phyloP scores from a whole-genome alignment of 2,329 filamentous ascomycete genomes.

The Claviceps sp. region DNA sequence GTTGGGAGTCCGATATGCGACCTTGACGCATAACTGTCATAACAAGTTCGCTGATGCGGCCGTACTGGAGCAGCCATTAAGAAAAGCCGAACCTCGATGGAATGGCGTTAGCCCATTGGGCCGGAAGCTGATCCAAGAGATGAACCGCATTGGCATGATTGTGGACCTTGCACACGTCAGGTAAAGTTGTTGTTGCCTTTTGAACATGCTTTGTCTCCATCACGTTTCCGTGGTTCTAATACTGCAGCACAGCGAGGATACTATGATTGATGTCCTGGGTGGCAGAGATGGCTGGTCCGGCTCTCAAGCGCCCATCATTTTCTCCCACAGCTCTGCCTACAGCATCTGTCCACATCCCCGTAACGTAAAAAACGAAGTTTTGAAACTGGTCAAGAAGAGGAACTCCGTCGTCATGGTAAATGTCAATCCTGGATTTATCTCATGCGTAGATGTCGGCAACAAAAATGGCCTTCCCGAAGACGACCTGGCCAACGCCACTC shows the following conservation, averaged over 20 bases:
- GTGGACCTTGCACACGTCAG: constrained; percentile 58
- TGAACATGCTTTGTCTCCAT: constrained; percentile 39
- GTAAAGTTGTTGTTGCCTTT: constrained; percentile 32
- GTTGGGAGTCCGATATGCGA: constrained; percentile 76
- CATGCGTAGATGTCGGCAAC: constrained; percentile 48
- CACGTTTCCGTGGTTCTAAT: neutral
- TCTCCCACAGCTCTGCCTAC: constrained; percentile 75
- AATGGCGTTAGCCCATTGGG: constrained; percentile 59
- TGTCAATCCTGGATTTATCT: constrained; percentile 71
- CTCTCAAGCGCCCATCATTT: constrained; percentile 72
- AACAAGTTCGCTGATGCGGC: constrained; percentile 1
- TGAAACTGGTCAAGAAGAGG: constrained; percentile 60
- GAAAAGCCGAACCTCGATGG: constrained; percentile 40
- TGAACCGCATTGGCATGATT: constrained; percentile 57
- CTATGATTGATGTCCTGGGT: constrained; percentile 71
- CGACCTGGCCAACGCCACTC: constrained; percentile 54
- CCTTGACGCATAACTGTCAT: constrained; percentile 65
- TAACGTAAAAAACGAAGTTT: constrained; percentile 77
- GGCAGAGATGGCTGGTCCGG: constrained; percentile 51
- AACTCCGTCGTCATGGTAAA: constrained; percentile 84
- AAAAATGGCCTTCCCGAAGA: constrained; percentile 54
- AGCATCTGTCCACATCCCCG: constrained; percentile 75
- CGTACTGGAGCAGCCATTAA: constrained; percentile 29
- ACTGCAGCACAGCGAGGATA: constrained; percentile 47
- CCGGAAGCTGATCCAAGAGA: constrained; percentile 59